These are phyloP conservation scores for Sclerotinia nivalis DNA, from an alignment of 2,329 filamentous ascomycete species.

Conservation along the genomic window DNA sequence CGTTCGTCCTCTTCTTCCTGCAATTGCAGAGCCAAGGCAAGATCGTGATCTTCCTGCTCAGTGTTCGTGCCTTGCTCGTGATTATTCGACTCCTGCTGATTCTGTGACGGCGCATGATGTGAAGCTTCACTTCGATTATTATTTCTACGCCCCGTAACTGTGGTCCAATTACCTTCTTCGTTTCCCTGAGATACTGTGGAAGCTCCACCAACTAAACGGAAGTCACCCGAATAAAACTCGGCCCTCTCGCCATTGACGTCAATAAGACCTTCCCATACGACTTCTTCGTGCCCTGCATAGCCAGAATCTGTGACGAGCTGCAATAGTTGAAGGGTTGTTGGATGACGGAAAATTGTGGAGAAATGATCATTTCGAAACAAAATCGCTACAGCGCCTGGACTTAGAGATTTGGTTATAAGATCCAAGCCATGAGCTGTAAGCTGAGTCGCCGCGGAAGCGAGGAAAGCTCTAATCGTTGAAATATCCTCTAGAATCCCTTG, in stretches of 20 bases:
- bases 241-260: constrained; percentile 83
- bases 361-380: constrained; percentile 98
- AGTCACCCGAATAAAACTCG: constrained; percentile 88
- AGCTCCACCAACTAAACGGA: constrained; percentile 73
- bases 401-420: constrained; percentile 67
- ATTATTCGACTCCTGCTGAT: constrained; percentile 19
- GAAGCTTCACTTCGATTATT: constrained; percentile 12
- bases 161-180: constrained; percentile 32
- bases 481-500: constrained; percentile 82
- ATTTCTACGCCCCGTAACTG: constrained; percentile 25
- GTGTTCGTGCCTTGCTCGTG: constrained; percentile 39
- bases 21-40: constrained; percentile 86
- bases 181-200: constrained; percentile 23
- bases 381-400: constrained; percentile 81
- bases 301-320: constrained; percentile 91
- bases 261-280: constrained; percentile 92
- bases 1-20: constrained; percentile 92
- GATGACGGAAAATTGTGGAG: constrained; percentile 88
- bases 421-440: constrained; percentile 80
- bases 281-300: constrained; percentile 82
- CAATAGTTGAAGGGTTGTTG: constrained; percentile 71
- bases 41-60: constrained; percentile 77
- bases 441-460: constrained; percentile 80
- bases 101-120: constrained; percentile 4
- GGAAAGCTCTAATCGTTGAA: constrained; percentile 77